Evolutionary conservation across 2,329 filamentous ascomycete species (phyloP), one percentile per base, ranked within the genome.

Genomic region (Didymella exigua): DNA sequence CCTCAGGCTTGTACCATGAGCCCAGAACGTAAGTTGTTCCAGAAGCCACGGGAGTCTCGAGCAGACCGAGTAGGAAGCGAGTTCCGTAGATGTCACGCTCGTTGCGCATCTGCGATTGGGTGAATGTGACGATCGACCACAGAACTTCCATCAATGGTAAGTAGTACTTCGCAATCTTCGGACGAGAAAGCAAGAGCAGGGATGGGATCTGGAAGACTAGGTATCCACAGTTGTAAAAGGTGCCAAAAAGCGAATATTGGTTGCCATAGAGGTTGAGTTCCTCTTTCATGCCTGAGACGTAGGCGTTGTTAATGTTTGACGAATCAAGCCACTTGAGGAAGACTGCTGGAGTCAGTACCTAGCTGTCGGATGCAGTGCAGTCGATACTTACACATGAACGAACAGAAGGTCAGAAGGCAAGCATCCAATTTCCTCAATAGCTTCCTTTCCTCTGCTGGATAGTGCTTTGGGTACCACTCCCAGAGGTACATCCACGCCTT

Each of bases 211-310:
- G 74, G 31, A 75, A 76, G 13, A 76, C 69, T 13, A 76, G 66
- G 48, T 76, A 76, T 7, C 74, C 74, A 4, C 71, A 62, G n/a
- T 75, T 73, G 60, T 75, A 75, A 36, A 73, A 86, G 0, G 88
- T 78, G 33, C 71, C 68, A 46, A 74, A 74, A 1, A 73, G 60
- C 1, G 68, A 75, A 58, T 89, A 89, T 62, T 88, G 78, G 49
- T 88, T 85, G 2, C 84, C 85, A 19, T 71, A 66, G n/a, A 76
- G 63, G 4, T 62, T 49, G 2, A 72, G 55, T 31, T 72, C 68
- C 45, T 67, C 66, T 31, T 65, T 72, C 58, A 75, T 70, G 31
- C 73, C 71, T 5, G 72, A 71, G 5, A 79, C 72, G 27, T 74
- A 73, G 56, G 69, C 78, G 77, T 84, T 87, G 37, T 67, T 70